phyloP scores from a whole-genome alignment of 306 rosid species.

The Vigna mungo region DNA sequence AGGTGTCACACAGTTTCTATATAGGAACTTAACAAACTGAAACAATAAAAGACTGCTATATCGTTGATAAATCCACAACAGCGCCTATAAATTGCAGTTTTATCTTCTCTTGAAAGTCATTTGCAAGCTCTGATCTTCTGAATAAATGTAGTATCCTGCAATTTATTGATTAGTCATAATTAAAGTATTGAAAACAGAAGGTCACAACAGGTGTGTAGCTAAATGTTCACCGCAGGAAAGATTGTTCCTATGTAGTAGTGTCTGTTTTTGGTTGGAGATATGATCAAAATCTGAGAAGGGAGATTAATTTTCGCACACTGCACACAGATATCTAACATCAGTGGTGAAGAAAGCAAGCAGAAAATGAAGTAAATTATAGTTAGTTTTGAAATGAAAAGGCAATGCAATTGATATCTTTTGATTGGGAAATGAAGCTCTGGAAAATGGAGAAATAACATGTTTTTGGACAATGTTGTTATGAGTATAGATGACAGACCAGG shows the following conservation, averaged over 20 bases:
- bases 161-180: constrained; percentile 26
- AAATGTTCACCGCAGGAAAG: constrained; percentile 30
- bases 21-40: not conserved
- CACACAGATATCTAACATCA: not conserved
- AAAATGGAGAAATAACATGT: not conserved
- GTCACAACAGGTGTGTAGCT: not conserved
- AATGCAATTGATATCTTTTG: not conserved
- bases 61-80: not conserved
- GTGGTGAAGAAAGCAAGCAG: not conserved
- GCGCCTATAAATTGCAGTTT: not conserved
- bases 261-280: constrained; percentile 14
- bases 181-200: not conserved
- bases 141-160: constrained; percentile 20
- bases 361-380: not conserved
- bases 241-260: constrained; percentile 32
- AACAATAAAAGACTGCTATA: not conserved
- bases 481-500: constrained; percentile 28
- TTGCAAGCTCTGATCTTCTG: not conserved
- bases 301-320: constrained; percentile 40
- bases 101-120: not conserved
- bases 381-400: not conserved
- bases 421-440: not conserved
- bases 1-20: not conserved
- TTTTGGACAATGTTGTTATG: not conserved
- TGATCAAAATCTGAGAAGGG: not conserved